Conservation (phyloP, 352 stramenopile genomes). For the Globisporangium nagaii region DNA sequence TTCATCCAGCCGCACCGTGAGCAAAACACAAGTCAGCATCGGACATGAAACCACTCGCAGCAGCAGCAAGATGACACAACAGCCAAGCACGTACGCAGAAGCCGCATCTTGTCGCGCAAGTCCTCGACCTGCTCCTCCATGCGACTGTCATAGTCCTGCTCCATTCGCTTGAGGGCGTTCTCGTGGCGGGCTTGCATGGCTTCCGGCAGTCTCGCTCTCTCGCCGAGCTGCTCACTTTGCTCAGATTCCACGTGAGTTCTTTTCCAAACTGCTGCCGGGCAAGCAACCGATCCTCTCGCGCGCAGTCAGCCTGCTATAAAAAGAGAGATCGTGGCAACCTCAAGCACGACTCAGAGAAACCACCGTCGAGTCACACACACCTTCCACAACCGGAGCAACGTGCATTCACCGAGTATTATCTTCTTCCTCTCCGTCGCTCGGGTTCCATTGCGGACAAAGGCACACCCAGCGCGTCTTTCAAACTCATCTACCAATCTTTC, state of each 20-base stretch:
- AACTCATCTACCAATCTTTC: too few species aligned
- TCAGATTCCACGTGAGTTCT: background rate
- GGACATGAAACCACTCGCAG: too few species aligned
- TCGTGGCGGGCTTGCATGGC: constrained; percentile 59
- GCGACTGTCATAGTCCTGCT: constrained; percentile 72
- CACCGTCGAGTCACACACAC: background rate
- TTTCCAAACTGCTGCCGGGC: background rate
- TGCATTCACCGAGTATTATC: too few species aligned
- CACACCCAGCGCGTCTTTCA: background rate
- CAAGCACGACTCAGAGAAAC: background rate
- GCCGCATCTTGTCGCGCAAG: constrained; percentile 80
- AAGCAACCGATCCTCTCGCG: background rate
- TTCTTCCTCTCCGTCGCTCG: too few species aligned
- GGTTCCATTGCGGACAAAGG: too few species aligned
- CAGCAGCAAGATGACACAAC: background rate
- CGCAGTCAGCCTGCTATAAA: constrained; percentile 1
- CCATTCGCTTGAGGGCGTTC: constrained; percentile 70
- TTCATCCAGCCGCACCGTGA: too few species aligned
- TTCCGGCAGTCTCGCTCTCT: background rate
- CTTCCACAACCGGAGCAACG: too few species aligned
- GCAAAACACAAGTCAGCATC: too few species aligned
- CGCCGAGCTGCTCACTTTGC: background rate
- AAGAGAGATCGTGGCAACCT: background rate
- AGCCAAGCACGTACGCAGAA: constrained; percentile 51
- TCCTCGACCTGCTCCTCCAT: constrained; percentile 84